phyloP scores from a whole-genome alignment of 2,329 filamentous ascomycete genomes.

The Bisporella sp. region DNA sequence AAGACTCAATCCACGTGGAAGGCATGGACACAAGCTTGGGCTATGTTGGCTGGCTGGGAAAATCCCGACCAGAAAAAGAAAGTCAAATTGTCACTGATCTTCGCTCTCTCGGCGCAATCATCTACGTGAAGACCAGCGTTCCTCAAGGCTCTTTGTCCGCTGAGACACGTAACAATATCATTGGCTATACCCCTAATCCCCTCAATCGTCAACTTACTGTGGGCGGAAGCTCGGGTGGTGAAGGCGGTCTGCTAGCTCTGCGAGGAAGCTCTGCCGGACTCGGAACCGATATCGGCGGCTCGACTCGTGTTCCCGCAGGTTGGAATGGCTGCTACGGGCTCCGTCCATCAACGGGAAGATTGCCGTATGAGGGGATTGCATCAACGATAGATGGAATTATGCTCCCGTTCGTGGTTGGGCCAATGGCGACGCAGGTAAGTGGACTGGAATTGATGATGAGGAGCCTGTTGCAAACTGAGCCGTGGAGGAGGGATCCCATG shows the following conservation, averaged over 20 bases:
- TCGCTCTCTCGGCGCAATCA: conserved; percentile 49
- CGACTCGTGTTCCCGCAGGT: conserved; percentile 31
- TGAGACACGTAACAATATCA: conserved; percentile 51
- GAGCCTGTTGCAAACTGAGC: neutral
- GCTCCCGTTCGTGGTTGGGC: neutral
- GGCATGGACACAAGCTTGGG: conserved; percentile 37
- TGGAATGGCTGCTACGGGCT: conserved; percentile 20
- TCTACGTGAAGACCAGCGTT: conserved; percentile 61
- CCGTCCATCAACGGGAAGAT: conserved; percentile 9
- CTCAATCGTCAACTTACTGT: conserved; percentile 47
- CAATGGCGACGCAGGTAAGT: neutral
- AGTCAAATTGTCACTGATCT: conserved; percentile 44
- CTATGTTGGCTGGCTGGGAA: conserved; percentile 48
- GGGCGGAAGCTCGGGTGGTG: conserved; percentile 53
- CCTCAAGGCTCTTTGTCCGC: conserved; percentile 45
- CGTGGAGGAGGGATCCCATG: neutral
- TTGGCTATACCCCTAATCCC: conserved; percentile 42
- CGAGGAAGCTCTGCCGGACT: conserved; percentile 33
- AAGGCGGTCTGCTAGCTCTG: conserved; percentile 39
- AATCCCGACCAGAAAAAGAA: conserved; percentile 35
- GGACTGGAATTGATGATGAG: neutral
- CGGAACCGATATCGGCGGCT: conserved; percentile 36
- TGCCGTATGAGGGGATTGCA: neutral
- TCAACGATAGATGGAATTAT: no score
- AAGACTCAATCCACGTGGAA: conserved; percentile 24